Percentiles rank a stretch among this genome's conserved stretches.
Conservation (phyloP, 108 stramenopile species). For the Nannochloropsis gaditana region DNA sequence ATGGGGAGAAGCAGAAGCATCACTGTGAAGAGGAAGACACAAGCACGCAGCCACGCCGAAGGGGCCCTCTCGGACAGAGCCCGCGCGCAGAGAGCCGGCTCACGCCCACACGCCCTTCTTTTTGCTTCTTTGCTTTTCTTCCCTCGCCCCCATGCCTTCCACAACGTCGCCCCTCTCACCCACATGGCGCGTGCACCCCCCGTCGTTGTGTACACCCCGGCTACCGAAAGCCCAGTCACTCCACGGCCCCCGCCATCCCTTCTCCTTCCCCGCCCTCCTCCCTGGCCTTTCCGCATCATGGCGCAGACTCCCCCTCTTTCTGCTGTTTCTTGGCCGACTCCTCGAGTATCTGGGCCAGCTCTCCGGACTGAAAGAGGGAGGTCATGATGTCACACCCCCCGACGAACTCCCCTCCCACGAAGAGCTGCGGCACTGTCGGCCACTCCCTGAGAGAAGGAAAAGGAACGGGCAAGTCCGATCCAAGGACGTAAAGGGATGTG, state of each 20-base stretch:
- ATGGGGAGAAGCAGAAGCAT: too few relatives aligned
- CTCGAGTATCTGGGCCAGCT: constrained; percentile 67
- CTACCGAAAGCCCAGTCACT: too few relatives aligned
- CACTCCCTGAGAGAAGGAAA: constrained; percentile 50
- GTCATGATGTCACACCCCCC: constrained; percentile 92
- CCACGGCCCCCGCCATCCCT: not conserved
- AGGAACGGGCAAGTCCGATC: not conserved
- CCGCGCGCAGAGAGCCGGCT: too few relatives aligned
- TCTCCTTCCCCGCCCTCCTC: not conserved
- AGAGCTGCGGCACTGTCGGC: constrained; percentile 88
- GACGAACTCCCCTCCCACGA: constrained; percentile 90
- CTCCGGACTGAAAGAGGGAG: constrained; percentile 80
- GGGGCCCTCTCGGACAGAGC: too few relatives aligned
- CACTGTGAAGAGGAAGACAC: not conserved
- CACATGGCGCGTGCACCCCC: too few relatives aligned
- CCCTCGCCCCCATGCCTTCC: too few relatives aligned
- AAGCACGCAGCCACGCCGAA: too few relatives aligned
- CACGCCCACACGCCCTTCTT: too few relatives aligned
- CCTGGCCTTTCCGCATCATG: not conserved
- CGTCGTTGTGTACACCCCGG: too few relatives aligned
- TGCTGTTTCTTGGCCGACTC: constrained; percentile 21
- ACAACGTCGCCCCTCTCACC: too few relatives aligned
- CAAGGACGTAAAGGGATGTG: too few relatives aligned
- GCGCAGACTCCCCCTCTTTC: not conserved
- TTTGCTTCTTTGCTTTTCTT: too few relatives aligned